Percentiles rank a stretch among this genome's conserved stretches.
phyloP scores from a whole-genome alignment of 2,329 filamentous ascomycete genomes.

The Cladosporium sp. region DNA sequence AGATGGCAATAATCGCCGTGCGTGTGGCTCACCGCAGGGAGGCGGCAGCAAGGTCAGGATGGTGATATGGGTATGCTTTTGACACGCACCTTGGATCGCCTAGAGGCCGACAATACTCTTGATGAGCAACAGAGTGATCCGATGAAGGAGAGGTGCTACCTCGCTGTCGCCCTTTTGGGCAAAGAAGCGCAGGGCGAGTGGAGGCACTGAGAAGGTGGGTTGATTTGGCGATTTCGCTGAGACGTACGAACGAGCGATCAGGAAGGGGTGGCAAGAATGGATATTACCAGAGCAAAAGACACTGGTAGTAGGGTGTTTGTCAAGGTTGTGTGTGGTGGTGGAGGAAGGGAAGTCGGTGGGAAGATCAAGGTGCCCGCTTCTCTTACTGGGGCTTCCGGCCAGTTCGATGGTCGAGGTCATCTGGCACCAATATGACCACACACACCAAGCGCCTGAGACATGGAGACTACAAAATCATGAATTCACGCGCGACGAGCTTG shows the following conservation, averaged over 20 bases:
- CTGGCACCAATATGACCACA: slow-evolving; percentile 6
- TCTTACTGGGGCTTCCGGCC: slow-evolving; percentile 5
- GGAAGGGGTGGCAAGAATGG: slow-evolving; percentile 5
- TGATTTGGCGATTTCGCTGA: slow-evolving; percentile 5
- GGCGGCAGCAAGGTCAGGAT: slow-evolving; percentile 13
- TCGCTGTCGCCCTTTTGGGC: slow-evolving; percentile 21
- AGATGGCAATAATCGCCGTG: slow-evolving; percentile 1
- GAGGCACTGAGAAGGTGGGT: background rate
- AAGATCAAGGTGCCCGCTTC: slow-evolving; percentile 14
- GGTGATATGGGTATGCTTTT: slow-evolving; percentile 10
- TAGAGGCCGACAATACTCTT: slow-evolving; percentile 17
- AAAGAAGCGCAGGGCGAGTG: slow-evolving; percentile 5
- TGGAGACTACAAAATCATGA: slow-evolving; percentile 2
- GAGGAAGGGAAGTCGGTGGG: slow-evolving; percentile 11
- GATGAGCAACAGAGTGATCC: slow-evolving; percentile 21
- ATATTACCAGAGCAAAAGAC: slow-evolving; percentile 4
- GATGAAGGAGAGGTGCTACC: slow-evolving; percentile 23
- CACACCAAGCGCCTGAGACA: slow-evolving; percentile 3
- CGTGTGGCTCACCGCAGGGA: slow-evolving; percentile 16
- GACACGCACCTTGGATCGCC: slow-evolving; percentile 26
- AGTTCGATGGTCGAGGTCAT: slow-evolving; percentile 13
- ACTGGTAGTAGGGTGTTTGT: slow-evolving; percentile 4
- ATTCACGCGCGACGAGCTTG: slow-evolving; percentile 6
- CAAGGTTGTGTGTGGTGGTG: slow-evolving; percentile 11
- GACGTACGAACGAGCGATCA: background rate